Conservation (phyloP, 73 alveolate genomes). For the Blepharisma stoltei region DNA sequence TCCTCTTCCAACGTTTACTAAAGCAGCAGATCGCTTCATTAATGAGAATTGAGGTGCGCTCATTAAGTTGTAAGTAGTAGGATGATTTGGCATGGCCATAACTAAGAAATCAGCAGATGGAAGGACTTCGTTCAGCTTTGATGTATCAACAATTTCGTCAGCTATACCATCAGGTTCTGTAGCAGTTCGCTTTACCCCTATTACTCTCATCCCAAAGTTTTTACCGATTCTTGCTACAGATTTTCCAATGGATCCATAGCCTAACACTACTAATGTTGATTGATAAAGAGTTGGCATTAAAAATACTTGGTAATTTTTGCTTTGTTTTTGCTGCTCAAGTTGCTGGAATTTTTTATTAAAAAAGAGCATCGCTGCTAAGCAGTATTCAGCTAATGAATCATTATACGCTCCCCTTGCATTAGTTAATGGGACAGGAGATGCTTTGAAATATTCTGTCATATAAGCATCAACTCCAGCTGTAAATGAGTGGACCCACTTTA, state of each 20-base stretch:
- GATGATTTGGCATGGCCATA: conserved; percentile 32
- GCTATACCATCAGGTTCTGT: neutral
- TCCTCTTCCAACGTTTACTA: conserved; percentile 52
- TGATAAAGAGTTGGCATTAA: neutral
- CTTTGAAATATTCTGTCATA: neutral
- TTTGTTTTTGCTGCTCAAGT: neutral
- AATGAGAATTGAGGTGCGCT: neutral
- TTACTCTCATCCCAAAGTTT: conserved; percentile 38
- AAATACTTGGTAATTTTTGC: neutral
- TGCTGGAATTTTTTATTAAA: neutral
- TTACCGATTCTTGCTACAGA: conserved; percentile 32
- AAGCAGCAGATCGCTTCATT: conserved; percentile 36
- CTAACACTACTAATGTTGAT: conserved; percentile 32
- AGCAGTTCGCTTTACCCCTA: conserved; percentile 38
- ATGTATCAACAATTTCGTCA: conserved; percentile 39
- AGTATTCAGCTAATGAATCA: conserved; percentile 27
- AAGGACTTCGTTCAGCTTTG: conserved; percentile 19
- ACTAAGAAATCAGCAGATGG: conserved; percentile 35
- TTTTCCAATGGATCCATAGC: conserved; percentile 55
- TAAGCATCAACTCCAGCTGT: conserved; percentile 5
- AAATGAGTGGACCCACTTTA: neutral
- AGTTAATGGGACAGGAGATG: neutral
- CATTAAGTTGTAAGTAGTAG: conserved; percentile 34
- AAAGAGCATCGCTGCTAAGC: conserved; percentile 19
- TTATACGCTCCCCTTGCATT: conserved; percentile 28